Conservation (phyloP, 257 asterid genomes). For the Apocynum venetum region DNA sequence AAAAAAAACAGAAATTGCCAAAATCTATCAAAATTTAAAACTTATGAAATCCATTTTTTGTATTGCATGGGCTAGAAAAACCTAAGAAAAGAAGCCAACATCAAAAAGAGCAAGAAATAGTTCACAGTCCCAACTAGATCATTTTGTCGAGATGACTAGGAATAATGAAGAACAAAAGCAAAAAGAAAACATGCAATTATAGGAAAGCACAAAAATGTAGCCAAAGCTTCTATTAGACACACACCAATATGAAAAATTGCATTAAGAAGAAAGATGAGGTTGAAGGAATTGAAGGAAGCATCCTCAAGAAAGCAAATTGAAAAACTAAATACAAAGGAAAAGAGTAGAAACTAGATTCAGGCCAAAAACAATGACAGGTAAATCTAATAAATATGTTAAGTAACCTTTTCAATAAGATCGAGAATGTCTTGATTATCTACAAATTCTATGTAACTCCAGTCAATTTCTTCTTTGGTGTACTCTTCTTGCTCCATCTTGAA, state of each 20-base stretch:
- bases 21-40: not conserved
- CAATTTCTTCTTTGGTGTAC: constrained; percentile 81
- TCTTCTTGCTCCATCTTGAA: constrained; percentile 98
- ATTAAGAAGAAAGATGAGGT: not conserved
- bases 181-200: not conserved
- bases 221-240: not conserved
- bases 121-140: not conserved
- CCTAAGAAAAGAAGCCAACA: not conserved
- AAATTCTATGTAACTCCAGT: constrained; percentile 91
- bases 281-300: not conserved
- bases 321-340: not conserved
- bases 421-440: constrained; percentile 88
- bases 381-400: not conserved
- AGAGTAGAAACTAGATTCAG: not conserved
- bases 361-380: not conserved
- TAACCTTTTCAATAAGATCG: constrained; percentile 92
- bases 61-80: not conserved
- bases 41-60: not conserved
- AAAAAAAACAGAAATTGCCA: constrained; percentile 6
- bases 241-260: not conserved
- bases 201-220: not conserved
- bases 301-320: not conserved
- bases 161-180: not conserved
- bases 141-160: not conserved
- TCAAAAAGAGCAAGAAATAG: not conserved